Base-by-base conservation (phyloP, 2,329 filamentous ascomycete species). In the Penicillium sp. region DNA sequence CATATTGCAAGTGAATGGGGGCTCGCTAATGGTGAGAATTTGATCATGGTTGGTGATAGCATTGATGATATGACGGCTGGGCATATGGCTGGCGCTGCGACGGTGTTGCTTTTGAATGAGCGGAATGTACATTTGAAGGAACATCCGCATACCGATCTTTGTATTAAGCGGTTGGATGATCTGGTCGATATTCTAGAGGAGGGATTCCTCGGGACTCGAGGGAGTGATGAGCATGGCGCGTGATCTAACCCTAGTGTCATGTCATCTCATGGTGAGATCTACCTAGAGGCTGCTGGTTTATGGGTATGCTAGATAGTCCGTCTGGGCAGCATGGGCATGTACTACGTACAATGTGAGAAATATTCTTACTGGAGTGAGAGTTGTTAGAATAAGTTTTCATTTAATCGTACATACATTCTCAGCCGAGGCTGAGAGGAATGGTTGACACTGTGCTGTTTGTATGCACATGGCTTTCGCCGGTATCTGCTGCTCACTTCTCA, bases 1-100 rank as follows among this genome's bases (percentile, higher is more conserved):
- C 89, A 94, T 72, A 96, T 97, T 65, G 91, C 92, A 0, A 80
- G 83, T 61, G 76, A 80, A 57, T 96, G 92, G 92, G 87, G 84
- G 0, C 73, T 93, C 48, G 71, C 73, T 9, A 77, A 80, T 61
- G 79, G 74, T 0, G 69, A 76, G 21, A 73, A 73, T 57, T 38
- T 75, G 54, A 75, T 75, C 23, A 75, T 75, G 73, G 73, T 81
- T 23, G 90, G 90, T 4, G 90, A 93, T 70, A 92, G 88, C 16
- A 85, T 96, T 54, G 94, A 97, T 72, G 94, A 99, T 71, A 95
- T 97, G 85, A 90, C 88, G 8, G 91, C 93, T 0, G 93, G 94
- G 0, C 84, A 88, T 58, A 81, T 81, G 51, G 93, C 93, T 0
- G 93, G 93, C 1, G 91, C 92, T 1, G 89, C 91, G 34, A 97